phyloP scores from a whole-genome alignment of 768 basidiomycete genomes.

The Mycena latifolia region DNA sequence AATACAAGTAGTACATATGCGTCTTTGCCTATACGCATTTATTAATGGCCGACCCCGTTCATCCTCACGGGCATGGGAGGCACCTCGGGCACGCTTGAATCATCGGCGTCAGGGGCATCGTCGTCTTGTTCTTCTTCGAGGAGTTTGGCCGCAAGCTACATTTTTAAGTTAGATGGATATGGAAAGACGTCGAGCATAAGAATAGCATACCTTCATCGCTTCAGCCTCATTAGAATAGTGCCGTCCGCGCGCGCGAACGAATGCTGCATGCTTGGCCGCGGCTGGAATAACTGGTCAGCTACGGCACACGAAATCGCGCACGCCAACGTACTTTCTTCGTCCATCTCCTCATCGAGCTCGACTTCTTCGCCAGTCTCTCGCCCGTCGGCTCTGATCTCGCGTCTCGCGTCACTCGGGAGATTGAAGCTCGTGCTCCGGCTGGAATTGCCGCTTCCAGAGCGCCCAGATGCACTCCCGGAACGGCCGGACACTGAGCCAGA shows the following conservation, averaged over 20 bases:
- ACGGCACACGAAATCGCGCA: slow-evolving; percentile 1
- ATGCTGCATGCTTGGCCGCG: slow-evolving; percentile 84
- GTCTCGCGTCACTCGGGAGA: slow-evolving; percentile 77
- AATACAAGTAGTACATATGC: slow-evolving; percentile 22
- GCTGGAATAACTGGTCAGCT: slow-evolving; percentile 56
- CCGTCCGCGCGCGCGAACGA: slow-evolving; percentile 82
- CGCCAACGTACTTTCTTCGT: slow-evolving; percentile 79
- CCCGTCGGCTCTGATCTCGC: slow-evolving; percentile 66
- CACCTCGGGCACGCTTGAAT: slow-evolving; percentile 26
- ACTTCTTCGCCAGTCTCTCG: slow-evolving; percentile 77
- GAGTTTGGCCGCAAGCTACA: slow-evolving; percentile 73
- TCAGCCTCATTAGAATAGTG: slow-evolving; percentile 94
- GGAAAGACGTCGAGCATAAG: slow-evolving; percentile 5
- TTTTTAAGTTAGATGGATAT: slow-evolving; percentile 28
- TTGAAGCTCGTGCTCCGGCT: slow-evolving; percentile 90
- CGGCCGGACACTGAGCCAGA: slow-evolving; percentile 66
- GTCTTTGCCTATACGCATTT: neutral
- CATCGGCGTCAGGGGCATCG: slow-evolving; percentile 48
- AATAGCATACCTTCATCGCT: slow-evolving; percentile 83
- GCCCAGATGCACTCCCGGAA: slow-evolving; percentile 61
- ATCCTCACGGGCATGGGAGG: slow-evolving; percentile 30
- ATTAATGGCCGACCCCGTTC: slow-evolving; percentile 29
- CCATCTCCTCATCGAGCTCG: slow-evolving; percentile 86
- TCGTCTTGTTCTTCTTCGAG: slow-evolving; percentile 80
- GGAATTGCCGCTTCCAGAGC: slow-evolving; percentile 71